Base-by-base conservation (phyloP, 2,329 filamentous ascomycete genomes). In the Hypoxylon sp. region DNA sequence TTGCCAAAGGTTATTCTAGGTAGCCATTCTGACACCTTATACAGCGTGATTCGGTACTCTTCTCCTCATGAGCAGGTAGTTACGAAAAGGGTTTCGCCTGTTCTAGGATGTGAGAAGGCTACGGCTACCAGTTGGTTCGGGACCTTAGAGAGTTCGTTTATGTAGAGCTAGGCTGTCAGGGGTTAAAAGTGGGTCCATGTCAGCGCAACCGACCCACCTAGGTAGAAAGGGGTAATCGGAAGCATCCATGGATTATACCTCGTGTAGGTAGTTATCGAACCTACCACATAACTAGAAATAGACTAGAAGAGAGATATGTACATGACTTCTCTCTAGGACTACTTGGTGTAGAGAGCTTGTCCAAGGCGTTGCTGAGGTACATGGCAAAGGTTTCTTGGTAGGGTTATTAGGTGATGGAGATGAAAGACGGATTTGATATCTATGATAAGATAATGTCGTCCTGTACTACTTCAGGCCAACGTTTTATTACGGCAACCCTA, bases 401-500 rank as follows among this genome's bases (percentile, higher is more conserved):
- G 16, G 37, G 9, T 21, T 41, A 41, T 9, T 41, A 6, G 37
- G 37, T 16, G 37, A 41, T 9, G 37, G 37, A 41, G 37, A 41
- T 41, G 4, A 41, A 41, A 41, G 37, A 41, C n/a, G 37, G 37
- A 41, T n/a, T 41, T 41, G 37, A n/a, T 9, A 41, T 41, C 37
- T n/a, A 41, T 9, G 37, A 41, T n/a, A 41, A 6, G 37, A 41
- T 19, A 41, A 41, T 9, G 37, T 41, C 19, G 37, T 41, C 37
- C 37, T 41, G 2, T 41, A 41, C n/a, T n/a, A 14, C n/a, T 41
- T 41, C 16, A 41, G 37, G n/a, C 16, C 37, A 41, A 19, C 16
- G 19, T 41, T 41, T 19, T 41, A 41, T 41, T 41, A 41, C 5
- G 37, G 37, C 37, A 41, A 41, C 37, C 37, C 37, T 19, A 9